Evolutionary conservation across 495 filamentous ascomycete species (phyloP).

Genomic region (Penicillium salamii): DNA sequence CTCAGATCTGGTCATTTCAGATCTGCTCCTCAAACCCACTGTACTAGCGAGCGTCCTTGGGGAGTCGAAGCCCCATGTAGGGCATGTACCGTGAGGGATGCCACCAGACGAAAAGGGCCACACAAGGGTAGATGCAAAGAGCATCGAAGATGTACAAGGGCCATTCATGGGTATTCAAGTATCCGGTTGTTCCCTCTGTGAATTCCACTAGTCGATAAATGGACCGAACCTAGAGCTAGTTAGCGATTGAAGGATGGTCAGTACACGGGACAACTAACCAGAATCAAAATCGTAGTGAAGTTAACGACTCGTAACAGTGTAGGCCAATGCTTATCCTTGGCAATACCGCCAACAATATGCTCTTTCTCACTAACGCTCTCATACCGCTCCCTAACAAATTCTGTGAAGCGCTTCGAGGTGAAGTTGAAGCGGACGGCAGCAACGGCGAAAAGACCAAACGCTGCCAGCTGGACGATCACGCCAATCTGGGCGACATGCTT

Average conservation of each 20-base stretch:
- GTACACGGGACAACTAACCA: constrained; percentile 33
- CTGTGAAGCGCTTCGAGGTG: constrained; percentile 37
- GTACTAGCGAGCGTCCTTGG: constrained; percentile 6
- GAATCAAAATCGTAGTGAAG: constrained; percentile 47
- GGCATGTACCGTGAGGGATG: constrained; percentile 47
- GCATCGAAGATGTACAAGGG: constrained; percentile 62
- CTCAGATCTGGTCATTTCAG: no score
- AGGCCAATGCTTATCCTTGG: constrained; percentile 45
- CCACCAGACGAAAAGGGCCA: constrained; percentile 49
- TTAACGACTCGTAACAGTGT: constrained; percentile 53
- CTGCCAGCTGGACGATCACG: constrained; percentile 38
- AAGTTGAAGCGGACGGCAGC: constrained; percentile 37
- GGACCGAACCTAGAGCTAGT: constrained; percentile 45
- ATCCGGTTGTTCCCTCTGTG: constrained; percentile 50
- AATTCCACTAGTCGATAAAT: constrained; percentile 65
- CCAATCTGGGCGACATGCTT: constrained; percentile 40
- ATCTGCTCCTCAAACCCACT: no score
- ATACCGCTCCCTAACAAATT: constrained; percentile 25
- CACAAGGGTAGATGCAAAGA: constrained; percentile 49
- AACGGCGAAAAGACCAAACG: constrained; percentile 44
- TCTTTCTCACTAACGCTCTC: constrained; percentile 24
- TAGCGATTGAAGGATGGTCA: neutral
- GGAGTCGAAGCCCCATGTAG: constrained; percentile 32
- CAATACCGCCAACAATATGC: constrained; percentile 26
- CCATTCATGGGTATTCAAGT: constrained; percentile 53